phyloP scores from a whole-genome alignment of 192 early-diverging fungal genomes.

The Linnemannia schmuckeri region DNA sequence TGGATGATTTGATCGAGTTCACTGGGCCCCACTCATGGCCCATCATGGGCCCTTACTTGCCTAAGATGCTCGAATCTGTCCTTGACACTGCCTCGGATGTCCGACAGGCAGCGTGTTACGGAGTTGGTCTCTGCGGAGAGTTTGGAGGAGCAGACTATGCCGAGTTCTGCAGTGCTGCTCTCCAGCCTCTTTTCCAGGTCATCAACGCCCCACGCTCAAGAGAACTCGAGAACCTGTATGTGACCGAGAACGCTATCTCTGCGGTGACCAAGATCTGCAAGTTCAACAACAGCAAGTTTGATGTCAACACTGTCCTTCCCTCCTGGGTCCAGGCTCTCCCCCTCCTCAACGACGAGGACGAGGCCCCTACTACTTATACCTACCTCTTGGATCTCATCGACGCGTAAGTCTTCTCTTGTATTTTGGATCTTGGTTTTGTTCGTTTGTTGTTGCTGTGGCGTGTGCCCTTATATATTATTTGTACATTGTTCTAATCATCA shows the following conservation, averaged over 20 bases:
- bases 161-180: constrained; percentile 76
- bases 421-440: not conserved
- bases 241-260: constrained; percentile 94
- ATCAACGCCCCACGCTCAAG: constrained; percentile 77
- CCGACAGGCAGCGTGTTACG: constrained; percentile 95
- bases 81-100: constrained; percentile 77
- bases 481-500: not conserved
- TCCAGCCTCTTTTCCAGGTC: constrained; percentile 81
- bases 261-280: constrained; percentile 92
- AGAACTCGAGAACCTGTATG: constrained; percentile 80
- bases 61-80: constrained; percentile 68
- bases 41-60: constrained; percentile 79
- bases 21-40: constrained; percentile 77
- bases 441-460: not conserved
- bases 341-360: constrained; percentile 89
- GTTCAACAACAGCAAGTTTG: constrained; percentile 72
- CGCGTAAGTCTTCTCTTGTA: constrained; percentile 48
- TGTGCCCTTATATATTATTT: not conserved
- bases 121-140: constrained; percentile 91
- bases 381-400: constrained; percentile 83
- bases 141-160: constrained; percentile 89
- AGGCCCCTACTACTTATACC: constrained; percentile 82
- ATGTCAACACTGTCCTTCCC: constrained; percentile 71
- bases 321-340: constrained; percentile 89
- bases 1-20: constrained; percentile 95